Evolutionary conservation across 2,329 filamentous ascomycete species (phyloP).

Genomic region (Ramularia collo-cygni): DNA sequence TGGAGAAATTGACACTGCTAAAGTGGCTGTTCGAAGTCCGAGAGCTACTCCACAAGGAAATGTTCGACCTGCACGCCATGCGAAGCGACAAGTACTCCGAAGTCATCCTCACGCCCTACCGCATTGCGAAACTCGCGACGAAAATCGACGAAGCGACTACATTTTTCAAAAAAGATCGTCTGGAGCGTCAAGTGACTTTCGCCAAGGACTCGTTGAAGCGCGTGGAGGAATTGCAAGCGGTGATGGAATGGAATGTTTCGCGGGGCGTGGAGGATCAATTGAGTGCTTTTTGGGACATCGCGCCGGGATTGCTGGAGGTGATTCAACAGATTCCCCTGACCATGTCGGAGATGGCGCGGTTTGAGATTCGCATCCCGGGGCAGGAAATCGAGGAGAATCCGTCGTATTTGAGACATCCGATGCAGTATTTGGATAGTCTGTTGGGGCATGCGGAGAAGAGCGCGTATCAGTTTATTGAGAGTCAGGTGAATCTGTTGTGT

Average conservation of each 20-base stretch:
- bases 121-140: slow-evolving; percentile 63
- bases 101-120: slow-evolving; percentile 75
- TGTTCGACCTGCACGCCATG: slow-evolving; percentile 77
- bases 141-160: slow-evolving; percentile 71
- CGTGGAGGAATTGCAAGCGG: slow-evolving; percentile 66
- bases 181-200: slow-evolving; percentile 62
- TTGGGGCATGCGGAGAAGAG: slow-evolving; percentile 84
- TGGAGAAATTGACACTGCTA: slow-evolving; percentile 88
- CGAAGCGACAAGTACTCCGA: slow-evolving; percentile 76
- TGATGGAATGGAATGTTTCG: slow-evolving; percentile 77
- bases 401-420: slow-evolving; percentile 67
- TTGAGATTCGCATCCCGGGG: slow-evolving; percentile 69
- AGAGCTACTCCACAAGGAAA: slow-evolving; percentile 77
- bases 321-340: slow-evolving; percentile 69
- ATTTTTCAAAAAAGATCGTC: slow-evolving; percentile 75
- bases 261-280: slow-evolving; percentile 87
- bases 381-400: slow-evolving; percentile 83
- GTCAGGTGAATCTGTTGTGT: slow-evolving; percentile 83
- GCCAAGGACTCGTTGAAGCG: slow-evolving; percentile 66
- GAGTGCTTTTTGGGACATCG: slow-evolving; percentile 96
- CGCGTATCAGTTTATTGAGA: slow-evolving; percentile 95
- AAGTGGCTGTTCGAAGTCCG: slow-evolving; percentile 97
- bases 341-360: slow-evolving; percentile 41
- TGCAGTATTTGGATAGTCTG: slow-evolving; percentile 85
- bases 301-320: slow-evolving; percentile 69